phyloP scores from a whole-genome alignment of 345 rosid genomes.

The Melaleuca quinquenervia region DNA sequence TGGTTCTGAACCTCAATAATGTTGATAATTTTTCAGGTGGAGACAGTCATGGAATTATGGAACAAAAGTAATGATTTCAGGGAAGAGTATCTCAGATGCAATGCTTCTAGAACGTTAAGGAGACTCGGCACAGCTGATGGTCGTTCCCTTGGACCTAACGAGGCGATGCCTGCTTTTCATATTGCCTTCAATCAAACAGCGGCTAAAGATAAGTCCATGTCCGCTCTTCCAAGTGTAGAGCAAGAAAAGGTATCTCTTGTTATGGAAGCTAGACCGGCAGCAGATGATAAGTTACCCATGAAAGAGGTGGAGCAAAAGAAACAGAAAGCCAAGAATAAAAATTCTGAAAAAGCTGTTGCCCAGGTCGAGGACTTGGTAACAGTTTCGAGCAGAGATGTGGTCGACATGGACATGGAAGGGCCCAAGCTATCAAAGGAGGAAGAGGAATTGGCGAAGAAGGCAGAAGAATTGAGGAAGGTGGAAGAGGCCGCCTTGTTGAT shows the following conservation, averaged over 20 bases:
- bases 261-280: constrained; percentile 17
- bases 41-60: constrained; percentile 57
- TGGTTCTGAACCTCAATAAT: background rate
- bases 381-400: constrained; percentile 29
- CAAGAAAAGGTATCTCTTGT: constrained; percentile 12
- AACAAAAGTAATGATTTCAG: constrained; percentile 55
- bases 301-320: constrained; percentile 32
- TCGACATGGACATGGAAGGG: constrained; percentile 29
- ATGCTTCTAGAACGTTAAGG: constrained; percentile 45
- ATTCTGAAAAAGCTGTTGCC: constrained; percentile 21
- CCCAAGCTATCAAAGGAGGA: constrained; percentile 54
- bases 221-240: constrained; percentile 13
- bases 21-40: constrained; percentile 33
- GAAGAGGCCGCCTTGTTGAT: constrained; percentile 49
- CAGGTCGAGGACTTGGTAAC: constrained; percentile 11
- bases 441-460: constrained; percentile 63
- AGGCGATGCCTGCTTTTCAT: constrained; percentile 45
- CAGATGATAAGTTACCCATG: constrained; percentile 12
- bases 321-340: constrained; percentile 25
- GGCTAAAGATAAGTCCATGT: constrained; percentile 13
- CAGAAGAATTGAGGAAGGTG: constrained; percentile 56
- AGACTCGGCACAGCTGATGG: constrained; percentile 77
- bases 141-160: constrained; percentile 78
- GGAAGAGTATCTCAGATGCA: constrained; percentile 47
- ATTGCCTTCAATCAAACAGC: constrained; percentile 8